A percentile compares a stretch with the other conserved stretches of the same genome.
Evolutionary conservation across 768 basidiomycete species (phyloP).

Genomic region (Pisolithus orientalis): DNA sequence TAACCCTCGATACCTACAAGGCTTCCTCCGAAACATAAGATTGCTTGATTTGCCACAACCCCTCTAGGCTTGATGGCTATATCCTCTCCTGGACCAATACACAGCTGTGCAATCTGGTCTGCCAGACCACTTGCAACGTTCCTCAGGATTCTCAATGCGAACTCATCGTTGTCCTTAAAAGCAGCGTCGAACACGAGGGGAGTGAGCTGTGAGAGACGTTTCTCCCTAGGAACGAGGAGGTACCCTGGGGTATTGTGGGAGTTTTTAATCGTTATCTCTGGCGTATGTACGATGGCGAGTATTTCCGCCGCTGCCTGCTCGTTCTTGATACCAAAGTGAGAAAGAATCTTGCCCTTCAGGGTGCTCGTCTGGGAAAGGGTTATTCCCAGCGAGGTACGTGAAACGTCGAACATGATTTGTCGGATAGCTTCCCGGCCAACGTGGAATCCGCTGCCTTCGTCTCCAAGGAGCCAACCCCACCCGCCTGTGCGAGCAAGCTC

Average conservation of each 20-base stretch:
- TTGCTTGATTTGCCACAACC: conserved; percentile 47
- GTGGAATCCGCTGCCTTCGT: conserved; percentile 78
- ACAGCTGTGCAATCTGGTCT: conserved; percentile 48
- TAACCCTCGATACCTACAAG: conserved; percentile 60
- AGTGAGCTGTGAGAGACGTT: conserved; percentile 65
- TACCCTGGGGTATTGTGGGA: conserved; percentile 15
- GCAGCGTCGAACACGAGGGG: conserved; percentile 77
- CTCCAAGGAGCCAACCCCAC: conserved; percentile 82
- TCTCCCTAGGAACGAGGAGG: conserved; percentile 48
- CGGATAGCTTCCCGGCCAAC: conserved; percentile 74
- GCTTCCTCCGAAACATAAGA: conserved; percentile 78
- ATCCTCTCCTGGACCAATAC: conserved; percentile 33
- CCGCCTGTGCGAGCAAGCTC: conserved; percentile 71
- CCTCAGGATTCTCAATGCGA: conserved; percentile 55
- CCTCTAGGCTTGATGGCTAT: conserved; percentile 24
- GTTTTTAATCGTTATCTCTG: conserved; percentile 39
- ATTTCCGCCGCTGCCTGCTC: conserved; percentile 50
- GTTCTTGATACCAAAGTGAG: conserved; percentile 47
- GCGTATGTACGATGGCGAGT: conserved; percentile 54
- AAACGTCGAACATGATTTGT: conserved; percentile 53
- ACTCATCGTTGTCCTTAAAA: conserved; percentile 58
- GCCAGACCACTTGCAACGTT: conserved; percentile 50
- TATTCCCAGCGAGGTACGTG: conserved; percentile 38
- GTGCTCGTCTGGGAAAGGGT: conserved; percentile 12
- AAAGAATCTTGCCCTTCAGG: conserved; percentile 44